These are phyloP conservation scores for Scutellaria galericulata DNA, from an alignment of 257 asterid genomes.

Conservation along the genomic window DNA sequence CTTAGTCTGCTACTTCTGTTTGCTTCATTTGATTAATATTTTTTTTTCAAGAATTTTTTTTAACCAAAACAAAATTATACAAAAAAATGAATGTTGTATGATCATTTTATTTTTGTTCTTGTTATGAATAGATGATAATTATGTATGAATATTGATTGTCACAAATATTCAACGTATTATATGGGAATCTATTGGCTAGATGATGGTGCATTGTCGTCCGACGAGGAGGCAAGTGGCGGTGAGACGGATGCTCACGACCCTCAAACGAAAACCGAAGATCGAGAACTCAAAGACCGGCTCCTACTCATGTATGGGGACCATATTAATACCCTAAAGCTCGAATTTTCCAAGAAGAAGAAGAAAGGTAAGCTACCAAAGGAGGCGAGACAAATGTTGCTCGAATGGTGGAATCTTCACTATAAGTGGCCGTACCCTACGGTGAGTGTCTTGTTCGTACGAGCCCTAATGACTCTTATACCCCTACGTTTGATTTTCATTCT, in stretches of 20 bases:
- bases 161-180: too few relatives aligned
- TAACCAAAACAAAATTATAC: background rate
- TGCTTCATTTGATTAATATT: conserved; percentile 31
- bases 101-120: too few relatives aligned
- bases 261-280: conserved; percentile 56
- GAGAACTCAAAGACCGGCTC: conserved; percentile 72
- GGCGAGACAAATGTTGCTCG: conserved; percentile 73
- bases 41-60: background rate
- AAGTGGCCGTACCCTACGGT: conserved; percentile 99
- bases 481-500: background rate
- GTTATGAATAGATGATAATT: too few relatives aligned
- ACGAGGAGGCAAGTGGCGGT: conserved; percentile 74
- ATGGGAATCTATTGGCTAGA: conserved; percentile 35
- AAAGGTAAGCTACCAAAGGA: conserved; percentile 89
- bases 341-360: conserved; percentile 91
- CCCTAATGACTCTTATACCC: background rate
- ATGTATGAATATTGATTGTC: too few relatives aligned
- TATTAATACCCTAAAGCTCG: conserved; percentile 69
- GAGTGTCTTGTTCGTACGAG: conserved; percentile 3
- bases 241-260: conserved; percentile 53
- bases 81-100: background rate
- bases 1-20: conserved; percentile 20
- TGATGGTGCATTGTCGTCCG: conserved; percentile 64
- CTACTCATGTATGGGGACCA: conserved; percentile 75
- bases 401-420: conserved; percentile 91